Percentiles rank a stretch among this genome's conserved stretches.
Evolutionary conservation across 2,329 filamentous ascomycete genomes (phyloP).

Genomic region (Domatiomyces catenatus): DNA sequence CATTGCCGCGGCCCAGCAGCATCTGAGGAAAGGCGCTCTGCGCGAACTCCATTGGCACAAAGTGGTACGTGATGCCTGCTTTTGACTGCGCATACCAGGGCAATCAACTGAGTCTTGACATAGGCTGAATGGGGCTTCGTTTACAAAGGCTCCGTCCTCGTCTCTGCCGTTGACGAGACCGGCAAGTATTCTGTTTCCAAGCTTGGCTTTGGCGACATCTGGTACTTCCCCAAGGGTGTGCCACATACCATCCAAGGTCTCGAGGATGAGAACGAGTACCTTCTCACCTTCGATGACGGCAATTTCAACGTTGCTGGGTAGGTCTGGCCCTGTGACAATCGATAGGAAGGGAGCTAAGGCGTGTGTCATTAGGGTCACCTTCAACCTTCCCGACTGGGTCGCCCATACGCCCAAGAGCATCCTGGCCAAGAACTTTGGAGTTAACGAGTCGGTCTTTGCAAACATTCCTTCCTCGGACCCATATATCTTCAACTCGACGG

Average conservation of each 20-base stretch:
- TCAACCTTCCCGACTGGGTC: slow-evolving; percentile 58
- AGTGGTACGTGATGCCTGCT: slow-evolving; percentile 33
- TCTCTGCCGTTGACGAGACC: slow-evolving; percentile 48
- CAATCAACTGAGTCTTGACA: slow-evolving; percentile 16
- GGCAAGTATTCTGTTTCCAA: slow-evolving; percentile 41
- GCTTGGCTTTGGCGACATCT: slow-evolving; percentile 48
- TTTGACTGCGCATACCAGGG: not conserved
- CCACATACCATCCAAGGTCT: slow-evolving; percentile 48
- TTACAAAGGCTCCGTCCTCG: slow-evolving; percentile 40
- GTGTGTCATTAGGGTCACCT: slow-evolving; percentile 41
- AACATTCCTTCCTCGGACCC: slow-evolving; percentile 42
- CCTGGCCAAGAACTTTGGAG: slow-evolving; percentile 54
- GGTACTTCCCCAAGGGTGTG: slow-evolving; percentile 53
- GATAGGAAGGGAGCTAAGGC: not conserved
- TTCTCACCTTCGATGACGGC: slow-evolving; percentile 51
- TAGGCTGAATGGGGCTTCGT: slow-evolving; percentile 52
- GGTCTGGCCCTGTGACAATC: slow-evolving; percentile 7
- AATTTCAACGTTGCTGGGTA: slow-evolving; percentile 50
- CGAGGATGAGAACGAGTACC: slow-evolving; percentile 51
- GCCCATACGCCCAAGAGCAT: slow-evolving; percentile 48
- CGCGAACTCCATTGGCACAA: slow-evolving; percentile 54
- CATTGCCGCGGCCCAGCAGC: slow-evolving; percentile 53
- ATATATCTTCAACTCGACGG: slow-evolving; percentile 45
- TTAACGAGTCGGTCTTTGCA: slow-evolving; percentile 44
- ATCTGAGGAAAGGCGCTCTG: slow-evolving; percentile 50